Base-by-base conservation (phyloP, 331 rosid genomes). In the Erythrophleum ivorense region DNA sequence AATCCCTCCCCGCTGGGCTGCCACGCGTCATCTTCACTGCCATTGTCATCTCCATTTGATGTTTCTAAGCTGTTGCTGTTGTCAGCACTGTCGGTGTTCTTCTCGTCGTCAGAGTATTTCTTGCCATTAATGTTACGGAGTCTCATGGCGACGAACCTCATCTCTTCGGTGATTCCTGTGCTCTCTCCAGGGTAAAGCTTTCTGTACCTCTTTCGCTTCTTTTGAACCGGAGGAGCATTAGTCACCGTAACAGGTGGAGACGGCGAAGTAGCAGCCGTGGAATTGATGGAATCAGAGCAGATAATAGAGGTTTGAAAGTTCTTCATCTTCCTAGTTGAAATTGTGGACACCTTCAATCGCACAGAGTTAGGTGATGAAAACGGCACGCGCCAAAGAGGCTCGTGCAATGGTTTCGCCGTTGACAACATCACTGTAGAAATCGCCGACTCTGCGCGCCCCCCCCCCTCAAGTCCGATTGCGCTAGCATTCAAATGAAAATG, bases 81-180 rank as follows among this genome's bases (percentile, higher is more conserved):
- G 11, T 69, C 74, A 45, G 40, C 74, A 69, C 10, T 29, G 0
- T 60, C 80, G 6, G 19, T 45, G 4, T 11, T 38, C 3, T 57
- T 21, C 16, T 38, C 8, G 38, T 54, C 45, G 43, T 29, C 41
- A 9, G 83, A 41, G 72, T 40, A 14, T 29, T 91, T 91, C 82
- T 88, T 84, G 73, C 90, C 90, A 24, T 78, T 85, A 14, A 57
- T 36, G 78, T 88, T 88, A 16, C 87, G 98, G 76, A 95, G 98
- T 76, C 87, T 88, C 99, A 95, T 95, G 63, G 97, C 98, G 4
- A 95, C 92, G 86, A 95, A 93, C 81, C 99, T 86, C 97, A 96
- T 86, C 86, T 94, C 99, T 88, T 96, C 97, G 6, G 97, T 90
- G 83, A 96, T 94, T 75, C 98, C 98, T 52, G 84, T 78, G 80